Percentiles rank a stretch among this genome's conserved stretches.
phyloP scores from a whole-genome alignment of 805 yeast genomes.

The Starmerella apis region DNA sequence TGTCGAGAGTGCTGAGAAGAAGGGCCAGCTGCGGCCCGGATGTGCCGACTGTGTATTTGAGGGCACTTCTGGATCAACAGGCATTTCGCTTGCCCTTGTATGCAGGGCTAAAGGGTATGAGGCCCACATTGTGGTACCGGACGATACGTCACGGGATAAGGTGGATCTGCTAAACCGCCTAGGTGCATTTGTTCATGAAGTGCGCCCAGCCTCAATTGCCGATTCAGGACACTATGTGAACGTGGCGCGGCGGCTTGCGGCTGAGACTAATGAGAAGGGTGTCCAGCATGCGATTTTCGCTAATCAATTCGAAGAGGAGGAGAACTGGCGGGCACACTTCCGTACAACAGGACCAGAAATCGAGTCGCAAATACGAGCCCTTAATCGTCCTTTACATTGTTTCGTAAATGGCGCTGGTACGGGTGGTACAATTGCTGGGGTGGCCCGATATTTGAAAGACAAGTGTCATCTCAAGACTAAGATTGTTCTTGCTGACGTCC shows the following conservation, averaged over 20 bases:
- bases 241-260: constrained; percentile 62
- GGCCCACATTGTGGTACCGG: constrained; percentile 89
- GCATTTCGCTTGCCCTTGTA: constrained; percentile 85
- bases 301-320: constrained; percentile 88
- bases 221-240: constrained; percentile 91
- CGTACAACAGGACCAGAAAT: constrained; percentile 87
- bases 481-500: constrained; percentile 82
- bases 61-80: constrained; percentile 96
- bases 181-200: constrained; percentile 77
- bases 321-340: constrained; percentile 80
- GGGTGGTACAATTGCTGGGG: constrained; percentile 95
- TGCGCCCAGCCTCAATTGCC: constrained; percentile 88
- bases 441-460: constrained; percentile 56
- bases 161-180: constrained; percentile 55
- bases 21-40: constrained; percentile 48
- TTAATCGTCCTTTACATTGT: constrained; percentile 57
- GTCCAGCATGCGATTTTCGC: constrained; percentile 66
- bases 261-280: constrained; percentile 34
- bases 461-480: constrained; percentile 36
- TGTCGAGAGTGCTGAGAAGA: constrained; percentile 53
- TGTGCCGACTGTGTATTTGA: constrained; percentile 72
- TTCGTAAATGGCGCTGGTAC: constrained; percentile 93
- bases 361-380: constrained; percentile 51
- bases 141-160: constrained; percentile 83
- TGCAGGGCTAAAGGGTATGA: constrained; percentile 80